These are phyloP conservation scores for Aspergillus cejpii DNA, from an alignment of 2,329 filamentous ascomycete genomes.

Conservation along the genomic window DNA sequence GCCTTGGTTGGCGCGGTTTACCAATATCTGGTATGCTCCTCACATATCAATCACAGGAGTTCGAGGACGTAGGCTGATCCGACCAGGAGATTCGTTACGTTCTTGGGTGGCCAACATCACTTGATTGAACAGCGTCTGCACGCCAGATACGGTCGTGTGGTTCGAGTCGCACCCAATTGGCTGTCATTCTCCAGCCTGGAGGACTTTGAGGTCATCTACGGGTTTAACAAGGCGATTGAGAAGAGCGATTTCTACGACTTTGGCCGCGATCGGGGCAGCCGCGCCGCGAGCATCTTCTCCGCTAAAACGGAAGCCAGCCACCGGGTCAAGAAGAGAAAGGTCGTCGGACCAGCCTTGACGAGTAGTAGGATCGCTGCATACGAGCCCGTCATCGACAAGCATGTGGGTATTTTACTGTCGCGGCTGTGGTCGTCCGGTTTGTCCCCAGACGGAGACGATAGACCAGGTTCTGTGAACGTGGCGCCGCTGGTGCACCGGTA, in stretches of 20 bases:
- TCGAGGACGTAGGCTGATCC: no score
- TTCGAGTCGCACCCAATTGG: conserved; percentile 17
- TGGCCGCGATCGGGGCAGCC: conserved; percentile 4
- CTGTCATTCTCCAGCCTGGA: conserved; percentile 13
- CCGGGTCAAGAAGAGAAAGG: conserved; percentile 13
- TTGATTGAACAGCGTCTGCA: conserved; percentile 12
- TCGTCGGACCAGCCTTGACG: conserved; percentile 12
- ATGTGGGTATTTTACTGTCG: conserved; percentile 10
- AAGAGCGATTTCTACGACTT: conserved; percentile 17
- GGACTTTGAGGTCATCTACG: conserved; percentile 17
- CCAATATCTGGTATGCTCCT: conserved; percentile 13
- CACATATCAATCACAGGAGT: no score
- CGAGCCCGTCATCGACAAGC: conserved; percentile 8
- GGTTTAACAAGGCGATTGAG: conserved; percentile 16
- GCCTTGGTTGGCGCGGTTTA: conserved; percentile 48
- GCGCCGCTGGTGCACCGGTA: conserved; percentile 12
- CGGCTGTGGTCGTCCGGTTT: conserved; percentile 1
- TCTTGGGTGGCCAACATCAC: conserved; percentile 13
- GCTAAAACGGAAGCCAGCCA: conserved; percentile 9
- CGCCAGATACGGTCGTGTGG: conserved; percentile 12
- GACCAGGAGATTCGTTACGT: conserved; percentile 11
- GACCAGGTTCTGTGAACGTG: conserved; percentile 7
- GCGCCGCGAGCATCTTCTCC: conserved; percentile 12
- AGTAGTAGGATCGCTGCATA: conserved; percentile 9
- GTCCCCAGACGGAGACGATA: neutral